A percentile compares a stretch with the other conserved stretches of the same genome.
These are phyloP conservation scores for Penicillium ucsense DNA, from an alignment of 495 filamentous ascomycete species.

Conservation along the genomic window DNA sequence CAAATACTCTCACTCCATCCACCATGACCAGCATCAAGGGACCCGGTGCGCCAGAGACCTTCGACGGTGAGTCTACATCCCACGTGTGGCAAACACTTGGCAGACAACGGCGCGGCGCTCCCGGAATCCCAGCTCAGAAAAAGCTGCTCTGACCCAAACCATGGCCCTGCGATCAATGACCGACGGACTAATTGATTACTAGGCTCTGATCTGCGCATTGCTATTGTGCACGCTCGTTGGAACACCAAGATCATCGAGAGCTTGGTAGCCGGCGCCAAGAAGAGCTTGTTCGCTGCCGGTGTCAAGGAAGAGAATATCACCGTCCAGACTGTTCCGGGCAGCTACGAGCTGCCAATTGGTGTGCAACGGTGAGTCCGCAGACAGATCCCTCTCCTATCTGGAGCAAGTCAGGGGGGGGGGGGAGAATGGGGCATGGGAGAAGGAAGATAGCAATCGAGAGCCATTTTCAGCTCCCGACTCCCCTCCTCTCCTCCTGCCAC, in stretches of 20 bases:
- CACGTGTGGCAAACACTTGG: no score
- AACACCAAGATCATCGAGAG: conserved; percentile 71
- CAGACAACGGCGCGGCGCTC: neutral
- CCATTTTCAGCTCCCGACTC: no score
- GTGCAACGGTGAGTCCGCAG: conserved; percentile 56
- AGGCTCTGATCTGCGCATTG: conserved; percentile 81
- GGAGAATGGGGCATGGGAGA: no score
- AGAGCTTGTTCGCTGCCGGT: conserved; percentile 54
- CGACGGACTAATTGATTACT: neutral
- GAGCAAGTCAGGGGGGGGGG: no score
- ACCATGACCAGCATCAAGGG: conserved; percentile 46
- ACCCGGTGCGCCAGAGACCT: conserved; percentile 42
- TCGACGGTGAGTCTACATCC: conserved; percentile 33
- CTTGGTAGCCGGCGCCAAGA: conserved; percentile 64
- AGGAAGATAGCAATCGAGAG: no score
- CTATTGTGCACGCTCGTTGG: conserved; percentile 94
- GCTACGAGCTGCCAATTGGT: conserved; percentile 85
- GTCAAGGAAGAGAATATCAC: conserved; percentile 83
- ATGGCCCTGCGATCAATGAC: no score
- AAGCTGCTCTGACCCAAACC: no score
- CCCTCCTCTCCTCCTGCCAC: neutral
- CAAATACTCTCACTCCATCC: neutral
- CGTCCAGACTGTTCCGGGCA: conserved; percentile 80
- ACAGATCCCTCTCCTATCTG: neutral
- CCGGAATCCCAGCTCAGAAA: no score